Conservation (phyloP, 139 green algal genomes). For the Closterium sp. region DNA sequence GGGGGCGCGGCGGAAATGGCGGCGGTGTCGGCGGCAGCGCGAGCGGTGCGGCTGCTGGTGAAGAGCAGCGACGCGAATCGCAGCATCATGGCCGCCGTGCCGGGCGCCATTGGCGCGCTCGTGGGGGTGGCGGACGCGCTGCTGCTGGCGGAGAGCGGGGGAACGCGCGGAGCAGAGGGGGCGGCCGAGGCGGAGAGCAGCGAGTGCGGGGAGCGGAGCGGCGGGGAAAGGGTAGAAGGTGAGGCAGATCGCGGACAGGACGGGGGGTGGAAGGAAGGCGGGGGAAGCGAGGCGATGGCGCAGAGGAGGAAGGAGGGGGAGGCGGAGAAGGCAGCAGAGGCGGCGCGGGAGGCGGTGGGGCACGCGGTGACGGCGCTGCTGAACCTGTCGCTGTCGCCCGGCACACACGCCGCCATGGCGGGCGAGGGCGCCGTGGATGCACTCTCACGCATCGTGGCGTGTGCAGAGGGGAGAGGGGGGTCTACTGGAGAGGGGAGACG, state of each 20-base stretch:
- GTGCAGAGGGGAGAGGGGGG: too few relatives aligned
- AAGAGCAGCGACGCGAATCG: background rate
- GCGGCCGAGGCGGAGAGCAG: background rate
- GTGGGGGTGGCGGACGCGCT: background rate
- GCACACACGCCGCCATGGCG: background rate
- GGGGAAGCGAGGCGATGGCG: background rate
- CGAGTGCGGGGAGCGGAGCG: background rate
- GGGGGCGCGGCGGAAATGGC: background rate
- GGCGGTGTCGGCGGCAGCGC: background rate
- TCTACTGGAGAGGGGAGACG: background rate
- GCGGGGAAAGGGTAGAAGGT: background rate
- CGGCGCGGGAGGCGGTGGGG: background rate
- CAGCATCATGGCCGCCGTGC: background rate
- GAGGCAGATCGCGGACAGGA: background rate
- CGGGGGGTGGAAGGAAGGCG: too few relatives aligned
- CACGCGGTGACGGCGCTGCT: conserved; percentile 39
- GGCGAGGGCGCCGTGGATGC: conserved; percentile 9
- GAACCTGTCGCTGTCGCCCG: conserved; percentile 29
- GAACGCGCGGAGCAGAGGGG: background rate
- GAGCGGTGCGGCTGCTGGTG: background rate
- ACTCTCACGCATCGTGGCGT: conserved; percentile 12
- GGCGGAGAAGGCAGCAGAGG: background rate
- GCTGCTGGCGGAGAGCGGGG: background rate
- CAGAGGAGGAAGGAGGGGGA: background rate
- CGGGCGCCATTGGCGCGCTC: background rate